Base-by-base conservation (phyloP, 257 asterid species). In the Forsythia suspensa region DNA sequence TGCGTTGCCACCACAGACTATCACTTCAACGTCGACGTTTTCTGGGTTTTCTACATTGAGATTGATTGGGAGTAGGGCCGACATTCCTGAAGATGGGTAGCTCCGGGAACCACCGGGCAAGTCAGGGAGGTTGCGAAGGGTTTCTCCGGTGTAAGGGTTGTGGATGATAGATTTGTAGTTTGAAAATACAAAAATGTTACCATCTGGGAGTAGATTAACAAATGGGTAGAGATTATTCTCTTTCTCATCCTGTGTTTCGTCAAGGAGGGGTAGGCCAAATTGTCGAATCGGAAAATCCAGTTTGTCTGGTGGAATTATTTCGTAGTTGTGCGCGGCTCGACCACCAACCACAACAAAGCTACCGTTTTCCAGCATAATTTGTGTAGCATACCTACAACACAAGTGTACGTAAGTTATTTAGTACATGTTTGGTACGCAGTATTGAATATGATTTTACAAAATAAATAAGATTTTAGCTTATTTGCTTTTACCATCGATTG, bases 151-250 rank as follows among this genome's bases (percentile, higher is more conserved):
- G 29, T 48, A 20, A 4, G 98, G 97, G 74, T 94, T 76, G 80
- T 92, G 84, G 15, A 90, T 72, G 81, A 96, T 83, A 76, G 96
- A 88, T 69, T 91, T 89, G 80, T 83, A 84, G 68, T 94, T 96
- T 0, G 99, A 96, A 46, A 96, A 94, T 0, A 96, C 70, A 76
- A 84, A 94, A 76, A 96, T 84, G 79, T 90, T 92, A 6, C 98
- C 98, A 34, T 94, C 93, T 6, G 99, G 97, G 9, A 96, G 90
- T 52, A 96, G 92, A 84, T 90, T 87, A 70, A 92, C 91, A 38
- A 95, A 95, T 0, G 97, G 97, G 76, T 90, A 94, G 21, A 94
- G 92, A 57, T 96, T 96, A 88, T 94, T 90, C 76, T 96, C 99
- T 10, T 88, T 88, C 0, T 79, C 88, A 2, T 86, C 97, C 2